Evolutionary conservation across 1,284 basidiomycete genomes (phyloP).

Genomic region (Kalmanozyma brasiliensis): DNA sequence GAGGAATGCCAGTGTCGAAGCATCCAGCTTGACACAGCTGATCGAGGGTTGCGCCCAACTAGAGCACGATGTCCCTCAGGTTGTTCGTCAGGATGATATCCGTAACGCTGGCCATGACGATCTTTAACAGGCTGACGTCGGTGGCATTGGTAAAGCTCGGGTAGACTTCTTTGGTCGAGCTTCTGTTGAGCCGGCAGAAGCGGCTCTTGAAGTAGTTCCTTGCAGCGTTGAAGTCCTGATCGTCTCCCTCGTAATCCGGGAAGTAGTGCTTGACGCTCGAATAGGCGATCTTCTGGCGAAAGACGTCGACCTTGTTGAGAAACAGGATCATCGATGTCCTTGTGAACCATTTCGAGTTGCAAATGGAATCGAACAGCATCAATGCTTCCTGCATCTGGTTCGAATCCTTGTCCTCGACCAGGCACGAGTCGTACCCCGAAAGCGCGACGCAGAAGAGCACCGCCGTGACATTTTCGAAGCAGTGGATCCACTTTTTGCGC

Average conservation of each 20-base stretch:
- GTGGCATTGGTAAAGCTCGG: conserved; percentile 88
- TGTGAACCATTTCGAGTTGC: conserved; percentile 93
- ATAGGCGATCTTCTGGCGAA: conserved; percentile 80
- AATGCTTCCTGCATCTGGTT: conserved; percentile 97
- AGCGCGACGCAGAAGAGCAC: conserved; percentile 87
- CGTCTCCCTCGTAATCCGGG: conserved; percentile 66
- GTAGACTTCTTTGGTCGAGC: conserved; percentile 89
- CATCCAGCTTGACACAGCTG: too few relatives aligned
- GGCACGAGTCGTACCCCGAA: conserved; percentile 89
- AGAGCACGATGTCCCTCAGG: conserved; percentile 43
- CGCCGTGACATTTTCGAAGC: conserved; percentile 74
- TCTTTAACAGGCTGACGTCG: conserved; percentile 87
- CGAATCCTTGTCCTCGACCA: conserved; percentile 91
- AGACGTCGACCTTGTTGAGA: conserved; percentile 75
- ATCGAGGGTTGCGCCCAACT: too few relatives aligned
- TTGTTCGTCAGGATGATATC: conserved; percentile 61
- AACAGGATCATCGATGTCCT: conserved; percentile 89
- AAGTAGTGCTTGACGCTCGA: conserved; percentile 85
- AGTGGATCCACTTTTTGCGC: conserved; percentile 76
- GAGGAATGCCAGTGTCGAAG: too few relatives aligned
- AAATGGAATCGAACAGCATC: conserved; percentile 95
- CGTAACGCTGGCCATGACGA: conserved; percentile 78
- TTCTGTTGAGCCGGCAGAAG: conserved; percentile 83
- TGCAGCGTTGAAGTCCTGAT: conserved; percentile 77
- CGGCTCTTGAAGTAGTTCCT: conserved; percentile 89